Evolutionary conservation across 306 rosid species (phyloP), one percentile per base, ranked within the genome.

Genomic region (Ceratonia siliqua): DNA sequence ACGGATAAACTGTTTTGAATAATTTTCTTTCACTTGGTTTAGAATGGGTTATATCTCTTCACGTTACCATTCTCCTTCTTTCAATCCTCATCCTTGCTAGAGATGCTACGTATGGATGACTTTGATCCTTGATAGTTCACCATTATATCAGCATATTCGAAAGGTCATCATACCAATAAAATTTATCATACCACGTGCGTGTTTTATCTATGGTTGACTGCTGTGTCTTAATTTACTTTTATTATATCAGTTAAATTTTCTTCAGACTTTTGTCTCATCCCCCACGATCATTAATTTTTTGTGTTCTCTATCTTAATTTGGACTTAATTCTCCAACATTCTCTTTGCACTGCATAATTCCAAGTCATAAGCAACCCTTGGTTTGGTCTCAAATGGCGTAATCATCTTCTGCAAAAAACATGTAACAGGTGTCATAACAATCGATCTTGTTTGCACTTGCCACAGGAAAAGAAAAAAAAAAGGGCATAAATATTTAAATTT

Each of bases 121-220:
- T 46, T 65, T 15, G 32, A 59, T 59, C 45, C 76, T 67, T 36
- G 13, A 14, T 55, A 72, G 43, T 54, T 20, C 24, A 52, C 42
- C 36, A 25, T 24, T 52, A 11, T 78, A 28, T 49, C 62, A 14
- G 20, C 66, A 48, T 67, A 10, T 28, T 46, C 15, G 30, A 52
- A 73, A 54, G 61, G 42, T 28, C 3, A 49, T 68, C 12, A 24
- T 48, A 25, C 24, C 38, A 14, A 68, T 45, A 9, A 15, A 6
- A 8, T 77, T 55, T 48, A 33, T 54, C 70, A 45, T 77, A 25
- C 20, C 36, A 55, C 15, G 8, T 30, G 41, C 43, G 21, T 15
- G 59, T 57, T 41, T 30, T 58, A 48, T 39, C 4, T 59, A 17
- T 70, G 18, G 62, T 18, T 17, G 8, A 41, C 11, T 8, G 11